Evolutionary conservation across 768 basidiomycete species (phyloP).

Genomic region (Termitomyces heimii): DNA sequence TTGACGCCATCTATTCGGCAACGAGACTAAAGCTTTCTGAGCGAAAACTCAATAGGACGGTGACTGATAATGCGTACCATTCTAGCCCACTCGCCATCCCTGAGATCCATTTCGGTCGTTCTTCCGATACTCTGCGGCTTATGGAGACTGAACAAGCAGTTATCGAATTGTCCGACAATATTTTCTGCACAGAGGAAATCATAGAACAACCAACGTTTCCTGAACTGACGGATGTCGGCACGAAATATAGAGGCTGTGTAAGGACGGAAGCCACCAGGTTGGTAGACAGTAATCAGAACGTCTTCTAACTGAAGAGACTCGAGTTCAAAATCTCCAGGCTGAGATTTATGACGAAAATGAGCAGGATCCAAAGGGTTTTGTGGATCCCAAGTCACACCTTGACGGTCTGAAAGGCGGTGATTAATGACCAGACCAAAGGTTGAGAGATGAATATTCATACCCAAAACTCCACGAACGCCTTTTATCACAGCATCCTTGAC

Average conservation of each 20-base stretch:
- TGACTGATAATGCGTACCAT: constrained; percentile 57
- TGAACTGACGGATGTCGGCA: constrained; percentile 75
- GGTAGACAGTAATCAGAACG: constrained; percentile 89
- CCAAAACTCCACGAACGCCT: constrained; percentile 90
- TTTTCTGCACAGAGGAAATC: constrained; percentile 93
- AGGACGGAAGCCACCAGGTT: constrained; percentile 89
- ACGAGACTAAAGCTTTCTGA: constrained; percentile 56
- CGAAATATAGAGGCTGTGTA: constrained; percentile 91
- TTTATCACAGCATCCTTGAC: constrained; percentile 87
- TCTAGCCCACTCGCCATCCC: constrained; percentile 78
- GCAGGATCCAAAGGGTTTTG: constrained; percentile 78
- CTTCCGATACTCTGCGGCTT: constrained; percentile 93
- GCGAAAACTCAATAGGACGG: neutral
- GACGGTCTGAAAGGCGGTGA: constrained; percentile 57
- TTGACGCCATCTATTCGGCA: constrained; percentile 96
- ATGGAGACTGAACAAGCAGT: constrained; percentile 94
- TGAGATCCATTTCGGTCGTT: constrained; percentile 79
- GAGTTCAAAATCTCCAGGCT: constrained; percentile 86
- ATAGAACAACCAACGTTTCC: constrained; percentile 95
- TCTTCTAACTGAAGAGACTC: constrained; percentile 89
- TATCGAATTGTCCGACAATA: constrained; percentile 96
- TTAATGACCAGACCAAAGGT: neutral
- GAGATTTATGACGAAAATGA: constrained; percentile 66
- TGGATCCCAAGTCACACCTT: constrained; percentile 81
- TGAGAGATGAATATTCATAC: constrained; percentile 36